These are phyloP conservation scores for Echinosphaeria canescens DNA, from an alignment of 2,329 filamentous ascomycete genomes.

Conservation along the genomic window DNA sequence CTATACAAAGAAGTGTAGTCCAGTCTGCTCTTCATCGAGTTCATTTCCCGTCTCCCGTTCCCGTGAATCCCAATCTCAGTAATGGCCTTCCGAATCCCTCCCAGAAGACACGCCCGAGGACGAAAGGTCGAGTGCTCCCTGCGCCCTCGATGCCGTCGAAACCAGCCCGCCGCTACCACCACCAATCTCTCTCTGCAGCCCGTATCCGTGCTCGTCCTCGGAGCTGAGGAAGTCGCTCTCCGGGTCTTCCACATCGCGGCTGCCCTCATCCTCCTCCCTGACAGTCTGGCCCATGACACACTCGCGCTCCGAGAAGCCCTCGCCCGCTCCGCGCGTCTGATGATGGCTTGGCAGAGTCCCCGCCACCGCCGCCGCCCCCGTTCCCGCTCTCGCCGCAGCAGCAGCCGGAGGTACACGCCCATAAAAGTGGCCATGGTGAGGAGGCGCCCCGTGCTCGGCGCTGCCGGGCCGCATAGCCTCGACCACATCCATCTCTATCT, in stretches of 20 bases:
- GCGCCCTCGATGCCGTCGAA: too few relatives aligned
- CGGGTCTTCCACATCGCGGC: slow-evolving; percentile 1
- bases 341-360: not conserved
- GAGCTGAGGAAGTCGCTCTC: slow-evolving; percentile 3
- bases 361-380: too few relatives aligned
- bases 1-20: too few relatives aligned
- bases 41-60: too few relatives aligned
- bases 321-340: slow-evolving; percentile 6
- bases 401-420: too few relatives aligned
- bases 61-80: too few relatives aligned
- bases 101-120: too few relatives aligned
- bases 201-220: slow-evolving; percentile 1
- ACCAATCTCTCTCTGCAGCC: slow-evolving; percentile 1
- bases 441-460: not conserved
- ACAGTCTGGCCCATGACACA: slow-evolving; percentile 8
- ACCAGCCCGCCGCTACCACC: slow-evolving; percentile 1
- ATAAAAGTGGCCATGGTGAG: too few relatives aligned
- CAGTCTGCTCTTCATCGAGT: too few relatives aligned
- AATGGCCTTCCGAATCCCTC: too few relatives aligned
- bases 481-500: slow-evolving; percentile 1
- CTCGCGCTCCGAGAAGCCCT: slow-evolving; percentile 7
- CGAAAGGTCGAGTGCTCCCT: too few relatives aligned
- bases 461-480: not conserved
- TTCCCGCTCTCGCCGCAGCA: too few relatives aligned
- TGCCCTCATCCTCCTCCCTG: slow-evolving; percentile 3